phyloP scores from a whole-genome alignment of 1,284 basidiomycete genomes.

The Boletus sp. region DNA sequence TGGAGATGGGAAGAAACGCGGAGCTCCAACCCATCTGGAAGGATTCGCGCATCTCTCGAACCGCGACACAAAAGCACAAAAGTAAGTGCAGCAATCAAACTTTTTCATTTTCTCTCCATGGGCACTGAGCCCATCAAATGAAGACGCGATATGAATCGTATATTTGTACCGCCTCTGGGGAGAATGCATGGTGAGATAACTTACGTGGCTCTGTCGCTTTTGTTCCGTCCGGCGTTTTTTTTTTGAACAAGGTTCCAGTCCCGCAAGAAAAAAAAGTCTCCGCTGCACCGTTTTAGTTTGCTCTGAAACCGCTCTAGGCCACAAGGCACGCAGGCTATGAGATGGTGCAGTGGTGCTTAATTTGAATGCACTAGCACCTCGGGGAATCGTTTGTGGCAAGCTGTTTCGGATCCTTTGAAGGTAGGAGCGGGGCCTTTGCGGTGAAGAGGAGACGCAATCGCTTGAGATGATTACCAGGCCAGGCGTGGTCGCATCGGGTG shows the following conservation, averaged over 20 bases:
- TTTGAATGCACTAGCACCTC: slow-evolving; percentile 6
- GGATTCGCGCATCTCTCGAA: no score
- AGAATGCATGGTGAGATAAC: slow-evolving; percentile 2
- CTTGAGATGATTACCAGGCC: slow-evolving; percentile 5
- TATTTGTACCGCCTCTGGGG: slow-evolving; percentile 20
- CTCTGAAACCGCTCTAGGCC: slow-evolving; percentile 8
- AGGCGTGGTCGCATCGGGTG: slow-evolving; percentile 4
- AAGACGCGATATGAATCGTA: slow-evolving; percentile 4
- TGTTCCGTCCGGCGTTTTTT: slow-evolving; percentile 20
- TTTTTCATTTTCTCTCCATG: slow-evolving; percentile 18
- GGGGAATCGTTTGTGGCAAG: background rate
- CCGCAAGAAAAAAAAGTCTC: background rate
- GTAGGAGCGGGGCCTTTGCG: slow-evolving; percentile 16
- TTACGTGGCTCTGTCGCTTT: background rate
- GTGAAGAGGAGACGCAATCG: slow-evolving; percentile 16
- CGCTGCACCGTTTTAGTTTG: slow-evolving; percentile 10
- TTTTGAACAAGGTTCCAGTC: slow-evolving; percentile 16
- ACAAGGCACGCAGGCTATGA: background rate
- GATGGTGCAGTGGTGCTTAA: slow-evolving; percentile 4
- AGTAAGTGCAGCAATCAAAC: slow-evolving; percentile 1
- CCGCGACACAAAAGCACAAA: background rate
- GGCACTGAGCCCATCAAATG: slow-evolving; percentile 14
- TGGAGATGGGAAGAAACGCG: slow-evolving; percentile 14
- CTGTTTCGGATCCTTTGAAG: slow-evolving; percentile 15
- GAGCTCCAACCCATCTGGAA: slow-evolving; percentile 2